Percentiles rank a stretch among this genome's conserved stretches.
Conservation (phyloP, 371 early-diverging fungal species). For the Chytridium lagenaria region DNA sequence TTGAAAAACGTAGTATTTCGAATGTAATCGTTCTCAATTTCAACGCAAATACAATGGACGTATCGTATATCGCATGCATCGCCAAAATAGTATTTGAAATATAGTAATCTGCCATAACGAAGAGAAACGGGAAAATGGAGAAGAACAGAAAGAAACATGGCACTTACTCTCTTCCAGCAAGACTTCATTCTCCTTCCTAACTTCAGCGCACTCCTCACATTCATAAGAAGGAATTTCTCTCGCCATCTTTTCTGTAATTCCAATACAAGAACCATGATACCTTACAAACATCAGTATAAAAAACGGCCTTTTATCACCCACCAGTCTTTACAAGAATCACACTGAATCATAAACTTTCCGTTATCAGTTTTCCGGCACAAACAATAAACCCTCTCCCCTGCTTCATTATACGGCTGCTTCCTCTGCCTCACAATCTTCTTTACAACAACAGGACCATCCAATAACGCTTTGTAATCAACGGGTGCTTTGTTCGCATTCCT, state of each 20-base stretch:
- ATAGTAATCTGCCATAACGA: background rate
- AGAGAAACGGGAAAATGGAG: background rate
- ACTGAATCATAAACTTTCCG: constrained; percentile 81
- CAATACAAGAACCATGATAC: constrained; percentile 78
- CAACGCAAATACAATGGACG: too few relatives aligned
- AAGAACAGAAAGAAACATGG: background rate
- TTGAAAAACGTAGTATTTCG: too few relatives aligned
- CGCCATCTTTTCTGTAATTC: constrained; percentile 66
- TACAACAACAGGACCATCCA: background rate
- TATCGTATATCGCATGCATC: too few relatives aligned
- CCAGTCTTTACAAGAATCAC: constrained; percentile 79
- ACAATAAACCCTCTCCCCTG: constrained; percentile 66
- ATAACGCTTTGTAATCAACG: background rate
- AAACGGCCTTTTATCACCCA: constrained; percentile 33
- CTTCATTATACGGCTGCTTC: constrained; percentile 44
- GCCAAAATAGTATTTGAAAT: background rate
- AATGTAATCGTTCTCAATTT: too few relatives aligned
- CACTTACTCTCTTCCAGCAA: background rate
- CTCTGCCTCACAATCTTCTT: constrained; percentile 30
- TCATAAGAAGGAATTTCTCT: constrained; percentile 58
- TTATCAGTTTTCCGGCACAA: constrained; percentile 71
- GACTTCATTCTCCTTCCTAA: constrained; percentile 22
- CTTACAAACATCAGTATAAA: constrained; percentile 42
- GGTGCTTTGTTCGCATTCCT: background rate
- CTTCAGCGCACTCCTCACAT: constrained; percentile 39